Evolutionary conservation across 306 rosid genomes (phyloP).

Genomic region (Quercus wislizeni): DNA sequence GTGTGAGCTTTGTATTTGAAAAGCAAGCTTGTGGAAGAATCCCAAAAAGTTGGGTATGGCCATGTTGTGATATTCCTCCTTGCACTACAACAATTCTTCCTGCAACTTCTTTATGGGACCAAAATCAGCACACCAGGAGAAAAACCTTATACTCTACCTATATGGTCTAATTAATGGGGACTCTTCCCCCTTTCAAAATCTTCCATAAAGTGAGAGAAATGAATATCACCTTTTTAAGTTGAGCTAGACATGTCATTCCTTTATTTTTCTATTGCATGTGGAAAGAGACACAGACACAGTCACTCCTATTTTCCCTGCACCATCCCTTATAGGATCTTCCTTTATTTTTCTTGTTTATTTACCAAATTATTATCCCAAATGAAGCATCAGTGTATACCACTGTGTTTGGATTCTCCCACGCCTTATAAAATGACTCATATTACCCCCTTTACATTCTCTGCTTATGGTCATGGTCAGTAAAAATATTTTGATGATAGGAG

Average conservation of each 20-base stretch:
- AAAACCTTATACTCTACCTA: constrained; percentile 9
- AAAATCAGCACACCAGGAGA: constrained; percentile 43
- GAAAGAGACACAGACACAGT: constrained; percentile 35
- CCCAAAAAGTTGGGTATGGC: constrained; percentile 45
- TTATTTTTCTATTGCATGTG: constrained; percentile 34
- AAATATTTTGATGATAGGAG: background rate
- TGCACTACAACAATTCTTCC: constrained; percentile 58
- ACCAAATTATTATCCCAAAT: background rate
- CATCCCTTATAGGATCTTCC: constrained; percentile 29
- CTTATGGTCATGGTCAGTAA: background rate
- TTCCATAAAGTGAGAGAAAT: constrained; percentile 51
- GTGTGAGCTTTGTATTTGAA: constrained; percentile 15
- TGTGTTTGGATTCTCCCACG: background rate
- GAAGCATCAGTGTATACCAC: constrained; percentile 4
- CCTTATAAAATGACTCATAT: background rate
- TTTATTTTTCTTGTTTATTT: constrained; percentile 16
- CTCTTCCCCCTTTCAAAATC: constrained; percentile 39
- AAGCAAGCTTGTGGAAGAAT: constrained; percentile 51
- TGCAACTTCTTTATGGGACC: constrained; percentile 88
- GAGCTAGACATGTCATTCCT: constrained; percentile 25
- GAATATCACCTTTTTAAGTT: constrained; percentile 56
- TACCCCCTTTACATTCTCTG: background rate
- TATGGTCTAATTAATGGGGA: background rate
- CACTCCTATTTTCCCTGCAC: constrained; percentile 33
- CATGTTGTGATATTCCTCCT: constrained; percentile 76